Base-by-base conservation (phyloP, 2,329 filamentous ascomycete species). In the Pseudocercospora ulei region DNA sequence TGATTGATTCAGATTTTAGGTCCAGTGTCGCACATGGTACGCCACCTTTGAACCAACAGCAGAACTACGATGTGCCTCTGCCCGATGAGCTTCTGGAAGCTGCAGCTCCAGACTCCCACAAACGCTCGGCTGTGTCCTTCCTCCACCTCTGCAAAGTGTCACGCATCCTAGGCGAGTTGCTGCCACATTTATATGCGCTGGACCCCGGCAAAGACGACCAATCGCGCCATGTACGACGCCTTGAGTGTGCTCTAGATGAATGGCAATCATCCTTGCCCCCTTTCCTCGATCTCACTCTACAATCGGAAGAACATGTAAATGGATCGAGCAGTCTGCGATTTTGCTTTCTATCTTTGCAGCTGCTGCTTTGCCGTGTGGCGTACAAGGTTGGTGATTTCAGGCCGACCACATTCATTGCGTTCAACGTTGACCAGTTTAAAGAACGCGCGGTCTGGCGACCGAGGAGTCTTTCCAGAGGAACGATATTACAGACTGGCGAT, bases 11-110 rank as follows among this genome's bases (percentile, higher is more conserved):
- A 24, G 14, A 22, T 20, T 28, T 7, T 34, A 66, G 65, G 69
- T 65, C 69, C 38, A 72, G 70, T 47, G 67, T 73, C 37, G 69
- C 69, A 3, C 71, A 75, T 48, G 71, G 71, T 3, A 67, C 70
- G 2, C 71, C 71, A 12, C 69, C 71, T 3, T 66, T 71, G 34
- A 68, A 73, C 7, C 60, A 64, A 2, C 67, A 67, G 41, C 65
- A 65, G 14, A 70, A 73, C 49, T 72, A 73, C 47, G 70, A 75
- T 44, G 71, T 75, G 8, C 70, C 71, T 9, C 52, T 71, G 26
- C 71, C 72, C 3, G 67, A 65, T 0, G 54, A 40, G 26, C 66
- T 51, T 44, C 66, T 35, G 41, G 57, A 19, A 46, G 62, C 16
- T 19, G 35, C 38, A 2, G 20, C 28, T 1, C n/a, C 17, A 14